Percentiles rank a stretch among this genome's conserved stretches.
phyloP scores from a whole-genome alignment of 2,329 filamentous ascomycete genomes.

The Fusarium camptoceras region DNA sequence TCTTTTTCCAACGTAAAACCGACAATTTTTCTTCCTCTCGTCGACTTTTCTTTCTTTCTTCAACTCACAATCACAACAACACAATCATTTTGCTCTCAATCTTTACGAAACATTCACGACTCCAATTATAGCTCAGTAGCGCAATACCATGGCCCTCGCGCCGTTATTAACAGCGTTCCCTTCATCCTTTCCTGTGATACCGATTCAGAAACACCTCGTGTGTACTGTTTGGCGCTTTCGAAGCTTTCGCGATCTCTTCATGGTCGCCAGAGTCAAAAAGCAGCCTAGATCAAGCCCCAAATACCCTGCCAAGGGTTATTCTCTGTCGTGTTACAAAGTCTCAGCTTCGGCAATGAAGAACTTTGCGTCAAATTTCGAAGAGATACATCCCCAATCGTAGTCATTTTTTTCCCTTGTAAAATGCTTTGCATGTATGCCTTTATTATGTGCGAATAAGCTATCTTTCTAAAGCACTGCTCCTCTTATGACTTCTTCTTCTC shows the following conservation, averaged over 20 bases:
- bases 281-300: conserved; percentile 81
- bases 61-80: conserved; percentile 19
- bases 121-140: conserved; percentile 29
- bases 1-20: conserved; percentile 30
- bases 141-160: conserved; percentile 22
- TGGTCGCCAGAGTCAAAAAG: conserved; percentile 90
- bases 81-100: background rate
- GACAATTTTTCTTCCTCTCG: conserved; percentile 23
- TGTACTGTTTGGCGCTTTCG: conserved; percentile 77
- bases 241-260: conserved; percentile 82
- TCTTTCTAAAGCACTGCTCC: background rate
- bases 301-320: conserved; percentile 88
- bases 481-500: conserved; percentile 64
- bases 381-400: conserved; percentile 70
- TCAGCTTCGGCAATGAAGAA: conserved; percentile 80
- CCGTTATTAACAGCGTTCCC: conserved; percentile 8
- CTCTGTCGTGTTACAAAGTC: conserved; percentile 94
- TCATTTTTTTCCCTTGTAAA: conserved; percentile 14
- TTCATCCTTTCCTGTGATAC: conserved; percentile 29
- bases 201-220: background rate
- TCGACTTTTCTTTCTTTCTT: conserved; percentile 22
- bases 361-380: conserved; percentile 85
- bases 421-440: conserved; percentile 1
- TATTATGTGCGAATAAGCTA: conserved; percentile 23
- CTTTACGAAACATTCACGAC: background rate